These are phyloP conservation scores for Alternaria sp. DNA, from an alignment of 2,329 filamentous ascomycete genomes.

Conservation along the genomic window DNA sequence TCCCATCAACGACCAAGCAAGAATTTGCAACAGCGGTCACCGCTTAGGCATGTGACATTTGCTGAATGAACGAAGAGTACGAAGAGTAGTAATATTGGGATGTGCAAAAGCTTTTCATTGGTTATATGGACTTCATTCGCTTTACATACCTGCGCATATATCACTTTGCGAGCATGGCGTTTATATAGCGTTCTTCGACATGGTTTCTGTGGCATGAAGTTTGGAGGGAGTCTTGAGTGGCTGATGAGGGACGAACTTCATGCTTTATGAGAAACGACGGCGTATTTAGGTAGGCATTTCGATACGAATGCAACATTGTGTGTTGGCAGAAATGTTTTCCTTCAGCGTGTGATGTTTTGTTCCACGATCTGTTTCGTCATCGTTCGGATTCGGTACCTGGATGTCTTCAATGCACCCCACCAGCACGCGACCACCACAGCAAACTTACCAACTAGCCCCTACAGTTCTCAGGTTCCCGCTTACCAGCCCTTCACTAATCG, in stretches of 20 bases:
- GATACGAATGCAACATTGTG: slow-evolving; percentile 6
- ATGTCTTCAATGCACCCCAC: neutral
- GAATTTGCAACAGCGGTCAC: neutral
- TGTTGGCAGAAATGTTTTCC: neutral
- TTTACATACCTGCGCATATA: slow-evolving; percentile 16
- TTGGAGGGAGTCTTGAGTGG: slow-evolving; percentile 12
- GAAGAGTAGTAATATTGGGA: slow-evolving; percentile 5
- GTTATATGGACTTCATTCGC: slow-evolving; percentile 10
- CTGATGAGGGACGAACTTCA: slow-evolving; percentile 16
- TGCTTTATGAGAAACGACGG: slow-evolving; percentile 16
- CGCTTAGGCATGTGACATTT: slow-evolving; percentile 12
- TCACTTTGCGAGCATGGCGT: slow-evolving; percentile 18
- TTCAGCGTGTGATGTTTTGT: neutral
- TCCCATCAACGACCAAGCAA: neutral
- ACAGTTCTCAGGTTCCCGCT: neutral
- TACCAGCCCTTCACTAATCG: neutral
- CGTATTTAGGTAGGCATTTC: slow-evolving; percentile 4
- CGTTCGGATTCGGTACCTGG: neutral
- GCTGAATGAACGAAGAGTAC: slow-evolving; percentile 7
- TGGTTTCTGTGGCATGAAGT: slow-evolving; percentile 1
- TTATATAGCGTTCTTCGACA: slow-evolving; percentile 1
- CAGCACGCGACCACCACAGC: neutral
- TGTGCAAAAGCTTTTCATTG: slow-evolving; percentile 8
- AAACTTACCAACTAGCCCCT: neutral
- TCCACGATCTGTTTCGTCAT: neutral